These are phyloP conservation scores for Rhodomyrtus psidioides DNA, from an alignment of 441 rosid species.

Conservation along the genomic window DNA sequence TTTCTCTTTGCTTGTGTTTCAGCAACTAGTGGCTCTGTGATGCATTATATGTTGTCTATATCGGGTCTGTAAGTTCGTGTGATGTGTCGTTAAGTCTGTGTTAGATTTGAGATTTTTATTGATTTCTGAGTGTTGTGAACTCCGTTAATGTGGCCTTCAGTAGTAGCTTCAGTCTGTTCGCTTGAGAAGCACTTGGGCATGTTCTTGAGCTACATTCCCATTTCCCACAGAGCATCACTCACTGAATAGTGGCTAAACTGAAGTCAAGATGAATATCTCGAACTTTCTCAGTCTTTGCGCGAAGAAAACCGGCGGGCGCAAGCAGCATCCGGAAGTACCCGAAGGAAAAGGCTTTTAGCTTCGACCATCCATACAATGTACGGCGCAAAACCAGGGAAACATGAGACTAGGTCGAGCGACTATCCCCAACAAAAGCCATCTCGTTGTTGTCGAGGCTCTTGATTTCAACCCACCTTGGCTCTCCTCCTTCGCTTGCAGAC, in stretches of 20 bases:
- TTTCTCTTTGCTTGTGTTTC: not conserved
- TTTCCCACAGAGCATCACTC: not conserved
- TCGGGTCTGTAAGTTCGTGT: not conserved
- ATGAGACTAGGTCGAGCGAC: not conserved
- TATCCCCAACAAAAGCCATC: not conserved
- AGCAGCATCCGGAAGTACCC: not conserved
- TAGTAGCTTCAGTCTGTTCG: not conserved
- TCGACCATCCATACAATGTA: rapidly evolving
- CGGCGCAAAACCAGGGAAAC: not conserved
- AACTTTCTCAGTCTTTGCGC: not conserved
- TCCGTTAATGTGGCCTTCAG: not conserved
- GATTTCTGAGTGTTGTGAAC: not conserved
- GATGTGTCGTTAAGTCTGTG: not conserved
- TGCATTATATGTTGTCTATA: not conserved
- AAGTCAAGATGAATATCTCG: not conserved
- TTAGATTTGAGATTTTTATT: not conserved
- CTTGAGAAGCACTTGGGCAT: not conserved
- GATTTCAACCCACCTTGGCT: not conserved
- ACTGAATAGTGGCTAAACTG: not conserved
- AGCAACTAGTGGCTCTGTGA: not conserved
- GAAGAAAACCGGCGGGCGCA: not conserved
- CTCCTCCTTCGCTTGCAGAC: not conserved
- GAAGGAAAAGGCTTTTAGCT: not conserved
- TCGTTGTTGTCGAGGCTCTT: not conserved
- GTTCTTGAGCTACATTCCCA: not conserved